phyloP scores from a whole-genome alignment of 2,329 filamentous ascomycete species.

The Plectosphaerella plurivora region DNA sequence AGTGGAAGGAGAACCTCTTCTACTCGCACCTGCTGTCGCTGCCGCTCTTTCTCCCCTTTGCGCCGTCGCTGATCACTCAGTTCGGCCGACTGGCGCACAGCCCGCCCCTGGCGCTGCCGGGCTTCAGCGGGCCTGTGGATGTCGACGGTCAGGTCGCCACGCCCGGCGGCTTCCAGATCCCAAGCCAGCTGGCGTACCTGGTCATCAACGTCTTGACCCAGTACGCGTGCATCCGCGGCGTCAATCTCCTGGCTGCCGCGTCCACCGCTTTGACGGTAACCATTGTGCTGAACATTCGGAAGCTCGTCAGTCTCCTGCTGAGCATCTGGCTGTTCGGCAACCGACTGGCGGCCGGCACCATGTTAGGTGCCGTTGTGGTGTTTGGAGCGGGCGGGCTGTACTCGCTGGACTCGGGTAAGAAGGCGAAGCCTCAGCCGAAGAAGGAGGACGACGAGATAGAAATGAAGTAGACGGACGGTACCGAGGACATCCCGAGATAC shows the following conservation, averaged over 20 bases:
- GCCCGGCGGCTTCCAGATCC: conserved; percentile 34
- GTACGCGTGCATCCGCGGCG: conserved; percentile 90
- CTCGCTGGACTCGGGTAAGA: conserved; percentile 61
- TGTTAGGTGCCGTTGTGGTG: conserved; percentile 77
- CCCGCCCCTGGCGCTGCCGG: conserved; percentile 47
- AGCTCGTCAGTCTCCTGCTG: conserved; percentile 83
- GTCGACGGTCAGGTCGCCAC: not conserved
- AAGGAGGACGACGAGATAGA: not conserved
- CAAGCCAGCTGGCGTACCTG: conserved; percentile 68
- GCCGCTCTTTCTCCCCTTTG: conserved; percentile 70
- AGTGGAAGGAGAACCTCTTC: conserved; percentile 95
- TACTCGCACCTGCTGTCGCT: conserved; percentile 79
- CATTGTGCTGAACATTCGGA: conserved; percentile 92
- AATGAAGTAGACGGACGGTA: conserved; percentile 5
- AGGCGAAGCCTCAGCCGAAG: conserved; percentile 16
- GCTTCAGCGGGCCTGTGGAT: conserved; percentile 7
- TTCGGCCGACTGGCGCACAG: conserved; percentile 61
- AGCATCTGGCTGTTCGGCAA: conserved; percentile 97
- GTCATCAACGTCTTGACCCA: conserved; percentile 81
- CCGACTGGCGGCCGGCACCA: conserved; percentile 66
- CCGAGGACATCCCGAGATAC: not conserved
- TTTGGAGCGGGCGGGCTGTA: conserved; percentile 91
- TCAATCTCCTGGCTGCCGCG: conserved; percentile 86
- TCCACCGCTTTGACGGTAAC: conserved; percentile 92
- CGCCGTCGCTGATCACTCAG: conserved; percentile 60